Conservation (phyloP, 805 yeast genomes). For the Kregervanrija delftensis region DNA sequence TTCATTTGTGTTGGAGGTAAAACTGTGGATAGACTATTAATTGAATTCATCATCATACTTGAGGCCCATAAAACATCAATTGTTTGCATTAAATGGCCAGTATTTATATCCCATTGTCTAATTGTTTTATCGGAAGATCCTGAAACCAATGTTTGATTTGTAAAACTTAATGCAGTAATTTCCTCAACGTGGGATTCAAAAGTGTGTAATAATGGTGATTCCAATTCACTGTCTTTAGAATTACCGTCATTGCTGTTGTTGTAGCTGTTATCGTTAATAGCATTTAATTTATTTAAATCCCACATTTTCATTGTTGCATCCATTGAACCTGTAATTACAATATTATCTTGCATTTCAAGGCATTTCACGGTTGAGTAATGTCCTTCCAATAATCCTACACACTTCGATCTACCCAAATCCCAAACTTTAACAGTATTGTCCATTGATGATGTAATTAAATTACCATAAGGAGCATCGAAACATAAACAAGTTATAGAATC, state of each 20-base stretch:
- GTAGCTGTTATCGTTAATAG: not conserved
- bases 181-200: conserved; percentile 64
- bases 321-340: conserved; percentile 49
- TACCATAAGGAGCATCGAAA: conserved; percentile 70
- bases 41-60: conserved; percentile 23
- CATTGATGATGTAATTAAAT: conserved; percentile 66
- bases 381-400: conserved; percentile 48
- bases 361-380: conserved; percentile 55
- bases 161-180: conserved; percentile 54
- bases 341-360: conserved; percentile 47
- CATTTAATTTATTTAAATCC: conserved; percentile 35
- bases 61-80: conserved; percentile 62
- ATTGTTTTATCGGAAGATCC: conserved; percentile 69
- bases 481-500: conserved; percentile 51
- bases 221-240: not conserved
- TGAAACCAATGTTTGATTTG: conserved; percentile 47
- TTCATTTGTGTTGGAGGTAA: conserved; percentile 3
- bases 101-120: conserved; percentile 66
- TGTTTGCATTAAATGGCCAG: conserved; percentile 64
- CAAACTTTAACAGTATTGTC: conserved; percentile 79
- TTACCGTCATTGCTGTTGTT: conserved; percentile 1
- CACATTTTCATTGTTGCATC: conserved; percentile 61
- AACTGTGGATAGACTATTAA: conserved; percentile 4
- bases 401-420: conserved; percentile 60
- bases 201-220: conserved; percentile 35